Conservation (phyloP, 345 rosid genomes). For the Balakata baccata region DNA sequence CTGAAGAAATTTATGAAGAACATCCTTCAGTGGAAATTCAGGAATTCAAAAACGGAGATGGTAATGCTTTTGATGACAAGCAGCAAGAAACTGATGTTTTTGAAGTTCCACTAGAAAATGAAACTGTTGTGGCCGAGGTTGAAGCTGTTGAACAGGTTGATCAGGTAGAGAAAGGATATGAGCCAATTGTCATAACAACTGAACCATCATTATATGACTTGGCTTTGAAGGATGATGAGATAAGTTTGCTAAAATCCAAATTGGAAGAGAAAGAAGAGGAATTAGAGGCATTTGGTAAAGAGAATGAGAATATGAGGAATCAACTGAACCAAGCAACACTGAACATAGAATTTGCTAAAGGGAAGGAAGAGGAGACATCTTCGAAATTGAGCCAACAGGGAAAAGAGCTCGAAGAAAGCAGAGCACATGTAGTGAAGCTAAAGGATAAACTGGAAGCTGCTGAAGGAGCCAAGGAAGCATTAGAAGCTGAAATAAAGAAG, state of each 20-base stretch:
- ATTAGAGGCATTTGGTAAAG: conserved; percentile 37
- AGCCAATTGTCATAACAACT: conserved; percentile 18
- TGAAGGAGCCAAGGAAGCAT: conserved; percentile 51
- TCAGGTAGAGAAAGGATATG: conserved; percentile 25
- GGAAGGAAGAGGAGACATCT: conserved; percentile 48
- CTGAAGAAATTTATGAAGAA: conserved; percentile 20
- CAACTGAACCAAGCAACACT: conserved; percentile 46
- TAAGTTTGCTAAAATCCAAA: conserved; percentile 47
- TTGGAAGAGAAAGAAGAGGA: conserved; percentile 62
- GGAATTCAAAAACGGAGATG: conserved; percentile 26
- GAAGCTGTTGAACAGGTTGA: conserved; percentile 17
- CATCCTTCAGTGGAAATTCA: conserved; percentile 19
- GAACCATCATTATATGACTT: conserved; percentile 26
- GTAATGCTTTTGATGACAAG: conserved; percentile 32
- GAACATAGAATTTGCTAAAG: conserved; percentile 36
- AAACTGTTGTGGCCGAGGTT: conserved; percentile 28
- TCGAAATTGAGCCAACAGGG: conserved; percentile 41
- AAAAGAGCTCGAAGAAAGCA: conserved; percentile 62
- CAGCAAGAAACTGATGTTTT: conserved; percentile 66
- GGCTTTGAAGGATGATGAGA: conserved; percentile 51
- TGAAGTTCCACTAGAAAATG: conserved; percentile 59
- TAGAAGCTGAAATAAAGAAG: conserved; percentile 82
- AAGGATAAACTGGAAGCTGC: conserved; percentile 50
- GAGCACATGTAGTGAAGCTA: conserved; percentile 38
- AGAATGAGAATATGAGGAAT: conserved; percentile 55